Evolutionary conservation across 805 yeast genomes (phyloP), one percentile per base, ranked within the genome.

Genomic region (Teunomyces gatunensis): DNA sequence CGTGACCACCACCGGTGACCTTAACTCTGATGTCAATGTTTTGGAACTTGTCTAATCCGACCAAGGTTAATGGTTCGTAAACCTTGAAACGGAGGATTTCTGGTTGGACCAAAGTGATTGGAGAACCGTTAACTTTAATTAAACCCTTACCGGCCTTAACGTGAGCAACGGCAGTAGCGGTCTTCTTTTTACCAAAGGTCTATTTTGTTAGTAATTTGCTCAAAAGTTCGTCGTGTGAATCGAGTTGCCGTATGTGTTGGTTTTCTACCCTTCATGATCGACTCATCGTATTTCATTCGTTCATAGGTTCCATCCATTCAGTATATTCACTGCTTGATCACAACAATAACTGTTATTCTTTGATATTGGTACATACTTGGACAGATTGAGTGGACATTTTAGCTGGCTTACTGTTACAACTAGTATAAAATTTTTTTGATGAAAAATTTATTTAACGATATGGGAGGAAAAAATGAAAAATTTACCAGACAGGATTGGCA

Each of bases 1-100:
- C 97, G 87, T 94, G 99, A 83, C 99, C 99, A 90, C 99, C 99
- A 80, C 99, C 99, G 74, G 96, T 84, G 73, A 94, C 98, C 79
- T 94, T 86, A 74, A 94, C 95, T 84, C 98, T 92, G 81, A 94
- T 89, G 81, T 94, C 99, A 69, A 94, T 86, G 84, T 85, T 85
- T 77, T 96, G 92, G 81, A 90, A 94, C 81, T 94, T 94, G 85
- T 94, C 98, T 73, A 94, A 84, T 72, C 99, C 99, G 72, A 89
- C 98, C 74, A 94, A 80, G 74, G 95, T 84, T 73, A 94, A 84
- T 76, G 99, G 98, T 85, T 94, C 99, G 91, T 91, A 94, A 68
- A 94, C 98, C 84, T 94, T 94, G 92, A 91, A 90, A 81, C 99
- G 88, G 73, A 94, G 85, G 78, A 91, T 88, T 83, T 92, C 98